phyloP scores from a whole-genome alignment of 352 stramenopile species.

The Phytophthora lateralis region DNA sequence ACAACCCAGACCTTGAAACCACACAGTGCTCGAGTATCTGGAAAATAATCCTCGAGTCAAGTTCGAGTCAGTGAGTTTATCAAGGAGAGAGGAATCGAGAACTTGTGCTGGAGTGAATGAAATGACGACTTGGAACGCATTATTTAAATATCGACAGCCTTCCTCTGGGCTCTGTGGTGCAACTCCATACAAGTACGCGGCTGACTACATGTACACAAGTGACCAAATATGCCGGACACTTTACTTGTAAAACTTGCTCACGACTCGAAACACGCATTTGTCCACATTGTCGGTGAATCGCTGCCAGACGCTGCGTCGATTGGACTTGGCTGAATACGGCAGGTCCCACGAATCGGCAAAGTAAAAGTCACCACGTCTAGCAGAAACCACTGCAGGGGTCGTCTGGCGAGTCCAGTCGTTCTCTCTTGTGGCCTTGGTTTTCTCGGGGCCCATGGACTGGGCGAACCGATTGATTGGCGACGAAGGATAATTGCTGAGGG shows the following conservation, averaged over 20 bases:
- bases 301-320: conserved; percentile 30
- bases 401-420: conserved; percentile 25
- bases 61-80: background rate
- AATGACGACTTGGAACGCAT: too few species aligned
- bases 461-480: conserved; percentile 33
- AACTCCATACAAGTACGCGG: too few species aligned
- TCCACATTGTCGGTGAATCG: conserved; percentile 33
- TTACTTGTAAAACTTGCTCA: conserved; percentile 42
- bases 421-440: conserved; percentile 2
- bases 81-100: background rate
- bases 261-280: conserved; percentile 35
- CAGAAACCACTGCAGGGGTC: conserved; percentile 16
- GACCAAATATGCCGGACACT: background rate
- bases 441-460: conserved; percentile 28
- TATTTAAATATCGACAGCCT: conserved; percentile 28
- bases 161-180: conserved; percentile 9
- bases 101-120: too few species aligned
- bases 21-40: background rate
- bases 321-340: conserved; percentile 25
- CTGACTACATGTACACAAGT: conserved; percentile 1
- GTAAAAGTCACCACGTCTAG: conserved; percentile 7
- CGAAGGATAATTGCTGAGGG: conserved; percentile 5
- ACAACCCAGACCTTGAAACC: too few species aligned
- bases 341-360: conserved; percentile 18
- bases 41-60: background rate